phyloP scores from a whole-genome alignment of 106 monocot species.

The Apostasia ramifera region DNA sequence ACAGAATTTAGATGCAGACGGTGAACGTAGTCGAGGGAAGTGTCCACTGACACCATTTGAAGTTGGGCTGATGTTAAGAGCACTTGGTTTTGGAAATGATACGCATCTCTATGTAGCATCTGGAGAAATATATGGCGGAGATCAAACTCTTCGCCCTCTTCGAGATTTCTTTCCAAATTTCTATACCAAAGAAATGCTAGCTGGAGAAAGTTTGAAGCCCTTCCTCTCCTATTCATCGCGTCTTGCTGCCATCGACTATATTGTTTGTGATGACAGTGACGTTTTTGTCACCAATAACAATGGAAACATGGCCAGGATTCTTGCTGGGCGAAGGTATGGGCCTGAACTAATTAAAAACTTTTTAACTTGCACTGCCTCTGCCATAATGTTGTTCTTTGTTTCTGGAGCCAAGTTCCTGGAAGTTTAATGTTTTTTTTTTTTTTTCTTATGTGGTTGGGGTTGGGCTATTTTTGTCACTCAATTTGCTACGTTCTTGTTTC shows the following conservation, averaged over 20 bases:
- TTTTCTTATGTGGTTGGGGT: no score
- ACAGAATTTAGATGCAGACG: conserved; percentile 76
- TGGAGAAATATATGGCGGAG: conserved; percentile 92
- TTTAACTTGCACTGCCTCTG: no score
- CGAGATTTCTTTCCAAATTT: conserved; percentile 76
- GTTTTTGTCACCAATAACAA: conserved; percentile 97
- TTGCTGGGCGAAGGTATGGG: conserved; percentile 76
- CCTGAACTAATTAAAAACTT: no score
- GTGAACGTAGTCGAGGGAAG: conserved; percentile 79
- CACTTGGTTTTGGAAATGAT: conserved; percentile 81
- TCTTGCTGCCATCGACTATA: conserved; percentile 90
- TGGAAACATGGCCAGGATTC: conserved; percentile 98
- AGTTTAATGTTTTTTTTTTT: no score
- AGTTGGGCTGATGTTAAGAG: conserved; percentile 84
- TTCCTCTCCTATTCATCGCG: conserved; percentile 69
- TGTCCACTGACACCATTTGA: conserved; percentile 89
- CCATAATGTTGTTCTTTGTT: no score
- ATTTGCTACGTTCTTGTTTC: no score
- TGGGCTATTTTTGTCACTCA: no score
- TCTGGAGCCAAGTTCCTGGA: no score
- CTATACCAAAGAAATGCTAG: conserved; percentile 80
- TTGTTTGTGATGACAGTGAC: conserved; percentile 88
- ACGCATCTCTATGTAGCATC: conserved; percentile 82
- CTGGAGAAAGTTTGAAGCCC: conserved; percentile 45
- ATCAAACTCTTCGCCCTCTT: conserved; percentile 62